Conservation (phyloP, 2,329 filamentous ascomycete genomes). For the Macrophomina phaseolina region DNA sequence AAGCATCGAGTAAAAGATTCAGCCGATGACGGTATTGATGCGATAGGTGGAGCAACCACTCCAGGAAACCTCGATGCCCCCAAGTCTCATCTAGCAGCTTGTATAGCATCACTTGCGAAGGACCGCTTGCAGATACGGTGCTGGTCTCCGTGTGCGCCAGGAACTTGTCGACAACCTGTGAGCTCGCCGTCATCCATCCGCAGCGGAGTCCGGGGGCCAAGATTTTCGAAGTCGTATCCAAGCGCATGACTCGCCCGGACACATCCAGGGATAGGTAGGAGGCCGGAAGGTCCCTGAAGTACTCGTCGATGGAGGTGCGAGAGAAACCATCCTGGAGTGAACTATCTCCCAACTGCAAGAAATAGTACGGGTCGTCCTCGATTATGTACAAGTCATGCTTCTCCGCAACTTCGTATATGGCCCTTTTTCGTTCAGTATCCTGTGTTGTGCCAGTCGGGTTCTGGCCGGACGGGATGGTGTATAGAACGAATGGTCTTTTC, state of each 20-base stretch:
- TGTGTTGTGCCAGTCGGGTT: conserved; percentile 39
- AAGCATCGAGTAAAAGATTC: conserved; percentile 36
- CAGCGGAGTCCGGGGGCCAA: conserved; percentile 39
- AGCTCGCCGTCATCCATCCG: conserved; percentile 40
- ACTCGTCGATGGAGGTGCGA: conserved; percentile 13
- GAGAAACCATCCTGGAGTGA: neutral
- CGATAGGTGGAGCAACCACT: conserved; percentile 37
- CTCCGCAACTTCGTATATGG: conserved; percentile 37
- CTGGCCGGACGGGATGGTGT: conserved; percentile 41
- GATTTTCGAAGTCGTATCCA: conserved; percentile 43
- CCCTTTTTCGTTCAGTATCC: conserved; percentile 32
- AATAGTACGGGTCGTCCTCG: conserved; percentile 42
- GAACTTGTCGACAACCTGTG: conserved; percentile 38
- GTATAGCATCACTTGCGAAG: conserved; percentile 39
- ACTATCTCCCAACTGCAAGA: conserved; percentile 31
- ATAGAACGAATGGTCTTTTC: conserved; percentile 36
- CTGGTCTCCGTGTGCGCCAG: conserved; percentile 34
- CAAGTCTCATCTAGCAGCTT: conserved; percentile 41
- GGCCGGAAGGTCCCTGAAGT: conserved; percentile 29
- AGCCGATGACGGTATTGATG: conserved; percentile 34
- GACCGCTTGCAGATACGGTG: conserved; percentile 34
- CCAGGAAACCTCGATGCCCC: conserved; percentile 40
- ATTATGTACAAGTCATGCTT: conserved; percentile 37
- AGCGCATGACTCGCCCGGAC: conserved; percentile 39
- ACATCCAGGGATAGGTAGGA: conserved; percentile 45